phyloP scores from a whole-genome alignment of 306 rosid species.

The Vicia villosa region DNA sequence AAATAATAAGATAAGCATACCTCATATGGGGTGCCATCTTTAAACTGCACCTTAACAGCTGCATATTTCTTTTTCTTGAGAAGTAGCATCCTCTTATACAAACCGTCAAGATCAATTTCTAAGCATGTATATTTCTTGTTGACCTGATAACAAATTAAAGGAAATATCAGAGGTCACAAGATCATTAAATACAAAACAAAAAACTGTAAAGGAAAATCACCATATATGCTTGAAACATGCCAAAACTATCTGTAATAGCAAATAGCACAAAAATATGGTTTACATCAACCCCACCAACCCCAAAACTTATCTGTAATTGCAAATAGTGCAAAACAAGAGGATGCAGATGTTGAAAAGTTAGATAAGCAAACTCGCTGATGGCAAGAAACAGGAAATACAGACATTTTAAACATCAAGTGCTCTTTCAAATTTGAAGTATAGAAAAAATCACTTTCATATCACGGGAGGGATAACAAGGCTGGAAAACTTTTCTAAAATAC shows the following conservation, averaged over 20 bases:
- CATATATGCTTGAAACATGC: conserved; percentile 14
- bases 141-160: conserved; percentile 58
- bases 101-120: conserved; percentile 95
- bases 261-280: conserved; percentile 18
- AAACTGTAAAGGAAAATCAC: conserved; percentile 27
- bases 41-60: conserved; percentile 82
- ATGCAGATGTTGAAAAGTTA: conserved; percentile 25
- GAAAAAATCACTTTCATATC: neutral
- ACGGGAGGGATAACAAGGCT: neutral
- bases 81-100: conserved; percentile 97
- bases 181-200: neutral
- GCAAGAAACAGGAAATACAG: conserved; percentile 24
- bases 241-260: conserved; percentile 15
- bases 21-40: conserved; percentile 75
- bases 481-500: conserved; percentile 15
- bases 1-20: conserved; percentile 42
- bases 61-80: conserved; percentile 97
- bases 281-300: too few relatives aligned
- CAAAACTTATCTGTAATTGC: conserved; percentile 13
- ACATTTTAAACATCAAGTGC: conserved; percentile 28
- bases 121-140: conserved; percentile 87
- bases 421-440: conserved; percentile 5
- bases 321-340: conserved; percentile 27
- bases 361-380: neutral
- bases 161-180: conserved; percentile 28